A percentile compares a stretch with the other conserved stretches of the same genome.
phyloP scores from a whole-genome alignment of 352 stramenopile genomes.

The Globisporangium takayamanum region DNA sequence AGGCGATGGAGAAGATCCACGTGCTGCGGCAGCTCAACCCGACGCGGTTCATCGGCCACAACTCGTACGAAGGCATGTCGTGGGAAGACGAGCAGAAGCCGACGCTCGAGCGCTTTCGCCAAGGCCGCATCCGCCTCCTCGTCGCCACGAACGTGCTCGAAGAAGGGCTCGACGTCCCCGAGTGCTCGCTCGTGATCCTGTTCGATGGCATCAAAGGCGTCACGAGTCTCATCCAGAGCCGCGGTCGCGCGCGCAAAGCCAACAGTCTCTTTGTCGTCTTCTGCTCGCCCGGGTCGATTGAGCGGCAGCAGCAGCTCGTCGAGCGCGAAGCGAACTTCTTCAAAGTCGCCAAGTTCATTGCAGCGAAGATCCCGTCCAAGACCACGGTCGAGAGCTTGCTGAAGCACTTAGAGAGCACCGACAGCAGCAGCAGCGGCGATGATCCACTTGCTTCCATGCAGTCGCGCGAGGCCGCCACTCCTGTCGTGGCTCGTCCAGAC shows the following conservation, averaged over 20 bases:
- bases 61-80: slow-evolving; percentile 75
- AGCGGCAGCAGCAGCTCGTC: slow-evolving; percentile 40
- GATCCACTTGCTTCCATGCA: no score
- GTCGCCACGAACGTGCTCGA: slow-evolving; percentile 79
- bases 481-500: not conserved
- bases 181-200: slow-evolving; percentile 73
- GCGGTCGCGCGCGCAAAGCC: slow-evolving; percentile 47
- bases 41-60: slow-evolving; percentile 73
- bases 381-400: slow-evolving; percentile 30
- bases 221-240: slow-evolving; percentile 76
- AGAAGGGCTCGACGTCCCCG: slow-evolving; percentile 68
- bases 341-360: slow-evolving; percentile 25
- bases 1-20: slow-evolving; percentile 55
- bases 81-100: slow-evolving; percentile 76
- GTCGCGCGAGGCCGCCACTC: not conserved
- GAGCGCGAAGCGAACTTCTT: slow-evolving; percentile 50
- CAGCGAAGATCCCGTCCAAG: slow-evolving; percentile 44
- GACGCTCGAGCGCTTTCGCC: slow-evolving; percentile 59
- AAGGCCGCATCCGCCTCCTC: slow-evolving; percentile 58
- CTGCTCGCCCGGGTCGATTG: slow-evolving; percentile 32
- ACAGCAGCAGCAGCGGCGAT: not conserved
- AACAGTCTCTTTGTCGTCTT: slow-evolving; percentile 69
- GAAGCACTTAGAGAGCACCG: slow-evolving; percentile 7
- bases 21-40: slow-evolving; percentile 52
- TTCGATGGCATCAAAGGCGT: slow-evolving; percentile 67